Evolutionary conservation across 139 green algal species (phyloP).

Genomic region (Pycnococcus provasolii): DNA sequence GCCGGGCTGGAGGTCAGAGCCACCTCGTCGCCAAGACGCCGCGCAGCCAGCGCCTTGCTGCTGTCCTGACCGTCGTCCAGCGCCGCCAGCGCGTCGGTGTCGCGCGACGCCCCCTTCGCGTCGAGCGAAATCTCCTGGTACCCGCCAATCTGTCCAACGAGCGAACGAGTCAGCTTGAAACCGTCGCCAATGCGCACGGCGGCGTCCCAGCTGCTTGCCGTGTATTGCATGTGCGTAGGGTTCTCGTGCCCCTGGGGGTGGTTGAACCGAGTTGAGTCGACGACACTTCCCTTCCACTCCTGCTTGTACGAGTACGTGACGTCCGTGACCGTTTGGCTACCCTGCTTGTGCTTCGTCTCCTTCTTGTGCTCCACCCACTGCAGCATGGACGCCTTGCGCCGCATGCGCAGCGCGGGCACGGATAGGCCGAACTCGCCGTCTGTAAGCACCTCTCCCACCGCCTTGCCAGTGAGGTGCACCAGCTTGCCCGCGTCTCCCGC

Average conservation of each 20-base stretch:
- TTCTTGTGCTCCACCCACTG: constrained; percentile 6
- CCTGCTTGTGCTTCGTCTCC: background rate
- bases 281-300: background rate
- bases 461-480: constrained; percentile 1
- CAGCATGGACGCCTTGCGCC: background rate
- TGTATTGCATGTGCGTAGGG: background rate
- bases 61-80: background rate
- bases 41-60: background rate
- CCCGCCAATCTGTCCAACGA: background rate
- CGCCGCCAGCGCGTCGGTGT: background rate
- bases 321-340: background rate
- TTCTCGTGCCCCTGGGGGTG: background rate
- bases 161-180: background rate
- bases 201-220: background rate
- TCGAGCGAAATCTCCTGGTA: background rate
- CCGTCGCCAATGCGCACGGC: background rate
- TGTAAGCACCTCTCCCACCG: background rate
- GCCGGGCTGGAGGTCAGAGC: background rate
- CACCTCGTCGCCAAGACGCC: background rate
- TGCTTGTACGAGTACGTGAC: constrained; percentile 1
- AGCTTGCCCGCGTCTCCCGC: background rate
- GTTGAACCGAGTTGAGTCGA: background rate
- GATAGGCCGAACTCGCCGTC: constrained; percentile 1
- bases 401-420: background rate
- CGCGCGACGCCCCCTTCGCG: too few relatives aligned